phyloP scores from a whole-genome alignment of 2,329 filamentous ascomycete species.

The Cordyceps militaris region DNA sequence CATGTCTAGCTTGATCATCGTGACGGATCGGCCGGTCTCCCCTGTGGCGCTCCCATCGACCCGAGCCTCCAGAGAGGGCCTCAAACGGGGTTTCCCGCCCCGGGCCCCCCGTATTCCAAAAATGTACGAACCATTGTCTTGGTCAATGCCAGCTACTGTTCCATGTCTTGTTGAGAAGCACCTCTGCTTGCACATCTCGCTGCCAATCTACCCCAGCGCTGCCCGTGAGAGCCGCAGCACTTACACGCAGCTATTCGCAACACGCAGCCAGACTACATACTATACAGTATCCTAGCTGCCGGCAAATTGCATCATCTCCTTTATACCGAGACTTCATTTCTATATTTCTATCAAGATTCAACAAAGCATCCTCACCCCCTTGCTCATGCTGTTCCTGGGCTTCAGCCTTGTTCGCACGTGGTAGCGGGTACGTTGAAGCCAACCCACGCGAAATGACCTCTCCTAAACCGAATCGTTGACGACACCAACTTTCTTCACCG shows the following conservation, averaged over 20 bases:
- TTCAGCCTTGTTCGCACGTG: conserved; percentile 2
- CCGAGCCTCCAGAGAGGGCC: not conserved
- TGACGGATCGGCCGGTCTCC: not conserved
- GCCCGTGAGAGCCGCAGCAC: no score
- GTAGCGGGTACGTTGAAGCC: not conserved
- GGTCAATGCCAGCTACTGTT: no score
- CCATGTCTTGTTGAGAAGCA: no score
- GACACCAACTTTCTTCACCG: not conserved
- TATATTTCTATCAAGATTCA: not conserved
- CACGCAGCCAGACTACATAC: no score
- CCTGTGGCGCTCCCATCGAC: conserved; percentile 5
- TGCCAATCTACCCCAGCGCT: no score
- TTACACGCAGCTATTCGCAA: no score
- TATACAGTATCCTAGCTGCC: no score
- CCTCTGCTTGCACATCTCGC: no score
- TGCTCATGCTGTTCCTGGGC: not conserved
- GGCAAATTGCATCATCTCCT: not conserved
- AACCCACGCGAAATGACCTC: not conserved
- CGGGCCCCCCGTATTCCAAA: not conserved
- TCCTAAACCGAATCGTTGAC: not conserved
- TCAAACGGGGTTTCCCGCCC: conserved; percentile 1
- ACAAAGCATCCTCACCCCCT: not conserved
- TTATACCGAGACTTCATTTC: not conserved
- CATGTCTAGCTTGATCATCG: not conserved
- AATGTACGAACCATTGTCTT: no score